A percentile compares a stretch with the other conserved stretches of the same genome.
Conservation (phyloP, 352 stramenopile species). For the Phytopythium oedochilum region DNA sequence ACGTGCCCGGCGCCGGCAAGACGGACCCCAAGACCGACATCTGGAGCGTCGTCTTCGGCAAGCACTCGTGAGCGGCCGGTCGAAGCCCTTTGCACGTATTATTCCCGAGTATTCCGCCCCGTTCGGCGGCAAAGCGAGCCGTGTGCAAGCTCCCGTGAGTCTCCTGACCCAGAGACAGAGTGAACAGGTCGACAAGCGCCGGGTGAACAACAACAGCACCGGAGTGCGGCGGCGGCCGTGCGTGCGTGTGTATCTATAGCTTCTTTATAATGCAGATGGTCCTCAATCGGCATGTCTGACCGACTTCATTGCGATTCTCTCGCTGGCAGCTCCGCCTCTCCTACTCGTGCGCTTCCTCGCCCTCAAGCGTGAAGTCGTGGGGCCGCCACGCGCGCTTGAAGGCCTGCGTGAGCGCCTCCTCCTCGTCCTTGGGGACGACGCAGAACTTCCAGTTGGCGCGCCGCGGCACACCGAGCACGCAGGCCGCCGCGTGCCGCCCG, state of each 20-base stretch:
- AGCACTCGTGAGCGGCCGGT: conserved; percentile 13
- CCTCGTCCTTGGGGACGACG: conserved; percentile 66
- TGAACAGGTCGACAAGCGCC: not conserved
- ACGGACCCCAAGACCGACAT: conserved; percentile 38
- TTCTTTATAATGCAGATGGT: no score
- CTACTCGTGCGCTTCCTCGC: no score
- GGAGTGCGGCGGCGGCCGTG: no score
- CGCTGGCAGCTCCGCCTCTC: no score
- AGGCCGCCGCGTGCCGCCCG: conserved; percentile 58
- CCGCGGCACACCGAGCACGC: conserved; percentile 54
- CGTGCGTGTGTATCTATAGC: no score
- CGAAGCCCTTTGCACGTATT: not conserved
- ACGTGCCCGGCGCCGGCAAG: not conserved
- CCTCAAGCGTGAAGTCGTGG: conserved; percentile 70
- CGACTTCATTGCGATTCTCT: no score
- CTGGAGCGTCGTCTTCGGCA: conserved; percentile 47
- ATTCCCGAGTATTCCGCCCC: not conserved
- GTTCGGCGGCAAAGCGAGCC: not conserved
- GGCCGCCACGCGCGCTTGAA: conserved; percentile 64
- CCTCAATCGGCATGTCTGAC: no score
- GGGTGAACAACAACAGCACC: no score
- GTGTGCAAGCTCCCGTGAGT: not conserved
- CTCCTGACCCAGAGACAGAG: not conserved
- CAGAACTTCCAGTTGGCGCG: conserved; percentile 83
- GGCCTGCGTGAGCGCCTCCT: conserved; percentile 54